Evolutionary conservation across 2,329 filamentous ascomycete species (phyloP), one percentile per base, ranked within the genome.

Genomic region (Ophiostoma quercus): DNA sequence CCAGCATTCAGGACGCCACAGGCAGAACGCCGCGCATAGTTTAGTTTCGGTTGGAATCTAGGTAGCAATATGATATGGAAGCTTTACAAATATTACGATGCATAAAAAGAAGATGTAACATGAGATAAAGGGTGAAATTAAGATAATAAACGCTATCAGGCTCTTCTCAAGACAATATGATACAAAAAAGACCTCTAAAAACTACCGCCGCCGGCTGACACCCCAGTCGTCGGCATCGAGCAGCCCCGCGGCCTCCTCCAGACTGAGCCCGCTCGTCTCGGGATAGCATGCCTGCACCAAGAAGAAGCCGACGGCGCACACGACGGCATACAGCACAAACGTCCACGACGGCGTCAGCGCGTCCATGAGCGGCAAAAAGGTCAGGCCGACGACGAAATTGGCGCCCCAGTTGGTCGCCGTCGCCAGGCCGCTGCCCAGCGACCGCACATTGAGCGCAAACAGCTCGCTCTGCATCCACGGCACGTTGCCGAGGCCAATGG

Each of bases 381-480:
- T 95, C 72, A 96, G 80, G 0, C 93, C 94, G 1, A 97, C 84
- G 22, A 95, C 78, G 71, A 96, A 95, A 77, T 98, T 98, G 32
- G 90, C 88, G 3, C 85, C 86, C 94, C 94, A 98, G 76, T 87
- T 97, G 7, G 92, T 96, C 5, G 89, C 90, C 8, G 94, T 94
- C 1, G 90, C 86, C 5, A 92, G 78, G 0, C 88, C 88, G 71
- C 89, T 91, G 37, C 91, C 92, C 1, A 92, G 79, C 4, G 89
- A 88, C 67, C 91, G 87, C 65, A 93, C 90, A 39, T 84, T 84
- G 66, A 94, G 82, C 0, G 93, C 91, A 76, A 97, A 97, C 41
- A 97, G 85, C 80, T 98, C 94, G 74, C 90, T 92, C 80, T 97
- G 94, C 84, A 97, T 94, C 94, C 94, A 98, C 0, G 94, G 94